Evolutionary conservation across 2,329 filamentous ascomycete species (phyloP).

Genomic region (Paramyrothecium roridum): DNA sequence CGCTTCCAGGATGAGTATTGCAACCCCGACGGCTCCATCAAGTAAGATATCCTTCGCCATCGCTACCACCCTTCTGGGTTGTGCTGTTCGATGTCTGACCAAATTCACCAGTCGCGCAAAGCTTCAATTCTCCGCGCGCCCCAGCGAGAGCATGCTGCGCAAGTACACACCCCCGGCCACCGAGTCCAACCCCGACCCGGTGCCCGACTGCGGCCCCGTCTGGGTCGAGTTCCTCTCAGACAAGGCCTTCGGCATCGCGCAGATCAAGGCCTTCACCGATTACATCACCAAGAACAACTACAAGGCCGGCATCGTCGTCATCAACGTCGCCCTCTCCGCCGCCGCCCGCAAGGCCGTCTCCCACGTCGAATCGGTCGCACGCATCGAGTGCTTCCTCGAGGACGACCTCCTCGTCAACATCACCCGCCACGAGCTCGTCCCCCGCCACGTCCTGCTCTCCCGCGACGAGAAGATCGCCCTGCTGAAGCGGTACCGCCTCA

Average conservation of each 20-base stretch:
- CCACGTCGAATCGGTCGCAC: slow-evolving; percentile 69
- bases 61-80: slow-evolving; percentile 1
- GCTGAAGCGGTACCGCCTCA: slow-evolving; percentile 85
- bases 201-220: slow-evolving; percentile 77
- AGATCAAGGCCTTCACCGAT: slow-evolving; percentile 86
- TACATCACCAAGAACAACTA: slow-evolving; percentile 76
- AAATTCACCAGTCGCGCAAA: slow-evolving; percentile 63
- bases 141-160: slow-evolving; percentile 77
- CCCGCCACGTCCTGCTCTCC: slow-evolving; percentile 86
- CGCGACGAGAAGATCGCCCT: slow-evolving; percentile 84
- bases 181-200: slow-evolving; percentile 65
- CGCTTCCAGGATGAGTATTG: slow-evolving; percentile 73
- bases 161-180: slow-evolving; percentile 77
- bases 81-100: not conserved
- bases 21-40: slow-evolving; percentile 68
- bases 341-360: slow-evolving; percentile 85
- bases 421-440: slow-evolving; percentile 94
- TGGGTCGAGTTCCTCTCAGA: slow-evolving; percentile 91
- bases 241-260: slow-evolving; percentile 79
- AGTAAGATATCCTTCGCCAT: slow-evolving; percentile 51
- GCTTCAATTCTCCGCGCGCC: slow-evolving; percentile 85
- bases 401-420: slow-evolving; percentile 97
- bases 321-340: slow-evolving; percentile 75
- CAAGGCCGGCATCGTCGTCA: slow-evolving; percentile 89
- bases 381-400: slow-evolving; percentile 94